Evolutionary conservation across 192 early-diverging fungal genomes (phyloP).

Genomic region (Ambispora gerdemannii): DNA sequence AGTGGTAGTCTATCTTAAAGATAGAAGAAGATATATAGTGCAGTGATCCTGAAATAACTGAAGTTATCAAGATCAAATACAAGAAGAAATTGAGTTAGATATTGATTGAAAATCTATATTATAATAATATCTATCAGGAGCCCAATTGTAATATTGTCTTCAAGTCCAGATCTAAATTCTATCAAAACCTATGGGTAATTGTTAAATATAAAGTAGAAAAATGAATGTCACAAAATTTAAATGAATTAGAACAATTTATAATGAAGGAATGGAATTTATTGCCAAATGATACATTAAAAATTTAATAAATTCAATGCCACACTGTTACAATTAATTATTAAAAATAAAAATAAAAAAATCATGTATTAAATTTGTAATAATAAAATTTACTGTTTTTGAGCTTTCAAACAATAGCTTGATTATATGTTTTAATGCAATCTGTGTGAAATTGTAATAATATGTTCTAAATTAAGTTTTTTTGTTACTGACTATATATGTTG

Average conservation of each 20-base stretch:
- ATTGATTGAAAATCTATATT: too few species aligned
- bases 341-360: background rate
- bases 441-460: too few species aligned
- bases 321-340: background rate
- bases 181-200: background rate
- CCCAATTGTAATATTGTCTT: too few species aligned
- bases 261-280: conserved; percentile 5
- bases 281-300: background rate
- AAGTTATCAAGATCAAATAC: too few species aligned
- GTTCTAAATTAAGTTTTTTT: too few species aligned
- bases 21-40: too few species aligned
- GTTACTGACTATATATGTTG: too few species aligned
- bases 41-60: too few species aligned
- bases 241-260: background rate
- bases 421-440: too few species aligned
- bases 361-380: conserved; percentile 2
- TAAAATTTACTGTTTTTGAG: background rate
- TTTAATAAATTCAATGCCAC: background rate
- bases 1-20: too few species aligned
- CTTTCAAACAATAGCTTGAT: background rate
- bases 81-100: too few species aligned
- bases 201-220: conserved; percentile 18
- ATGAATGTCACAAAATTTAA: conserved; percentile 1
- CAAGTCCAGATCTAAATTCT: background rate
- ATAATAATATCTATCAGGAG: too few species aligned